These are phyloP conservation scores for Xylaria hypoxylon DNA, from an alignment of 2,329 filamentous ascomycete genomes.

Conservation along the genomic window DNA sequence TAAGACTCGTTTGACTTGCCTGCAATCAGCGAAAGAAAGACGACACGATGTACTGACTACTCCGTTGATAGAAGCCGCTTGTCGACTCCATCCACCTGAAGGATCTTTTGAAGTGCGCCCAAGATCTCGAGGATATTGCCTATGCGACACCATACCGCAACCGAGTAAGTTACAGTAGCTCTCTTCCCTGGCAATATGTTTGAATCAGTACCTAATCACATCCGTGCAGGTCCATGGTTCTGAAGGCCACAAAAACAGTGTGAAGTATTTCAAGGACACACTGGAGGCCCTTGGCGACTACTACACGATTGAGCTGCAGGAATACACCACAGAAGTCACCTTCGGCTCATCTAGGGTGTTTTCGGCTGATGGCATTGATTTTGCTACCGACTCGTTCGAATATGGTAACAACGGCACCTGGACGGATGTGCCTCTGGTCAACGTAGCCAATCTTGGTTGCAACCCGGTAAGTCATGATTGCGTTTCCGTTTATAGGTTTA, in stretches of 20 bases:
- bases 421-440: conserved; percentile 55
- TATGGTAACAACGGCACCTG: conserved; percentile 52
- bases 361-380: conserved; percentile 40
- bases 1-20: conserved; percentile 28
- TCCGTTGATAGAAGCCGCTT: conserved; percentile 42
- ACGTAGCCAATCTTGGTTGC: conserved; percentile 64
- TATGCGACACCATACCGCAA: conserved; percentile 48
- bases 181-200: neutral
- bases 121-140: conserved; percentile 50
- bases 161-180: conserved; percentile 42
- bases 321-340: conserved; percentile 47
- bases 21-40: neutral
- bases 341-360: conserved; percentile 41
- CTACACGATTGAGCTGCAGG: conserved; percentile 50
- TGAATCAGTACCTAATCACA: neutral
- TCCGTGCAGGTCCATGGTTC: conserved; percentile 49
- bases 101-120: conserved; percentile 48
- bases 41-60: conserved; percentile 29
- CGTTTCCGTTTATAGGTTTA: neutral
- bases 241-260: conserved; percentile 51
- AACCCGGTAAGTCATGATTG: conserved; percentile 44
- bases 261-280: conserved; percentile 52
- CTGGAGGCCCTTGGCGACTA: conserved; percentile 51
- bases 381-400: conserved; percentile 54
- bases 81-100: conserved; percentile 45